Conservation (phyloP, 2,329 filamentous ascomycete species). For the Chrysoporthe deuterocubensis region DNA sequence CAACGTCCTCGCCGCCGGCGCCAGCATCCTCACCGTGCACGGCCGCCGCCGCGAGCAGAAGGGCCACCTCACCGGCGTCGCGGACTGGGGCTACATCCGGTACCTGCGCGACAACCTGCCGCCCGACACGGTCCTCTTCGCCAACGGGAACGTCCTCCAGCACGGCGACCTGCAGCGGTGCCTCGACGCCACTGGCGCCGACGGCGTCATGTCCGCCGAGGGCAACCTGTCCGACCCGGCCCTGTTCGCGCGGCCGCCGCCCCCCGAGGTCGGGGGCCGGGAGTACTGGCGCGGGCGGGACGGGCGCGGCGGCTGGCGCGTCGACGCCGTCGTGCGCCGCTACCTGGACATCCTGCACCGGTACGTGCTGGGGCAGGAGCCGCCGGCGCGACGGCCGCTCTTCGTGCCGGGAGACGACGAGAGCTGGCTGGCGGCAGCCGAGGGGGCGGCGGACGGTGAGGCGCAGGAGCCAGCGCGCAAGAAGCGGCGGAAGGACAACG, state of each 20-base stretch:
- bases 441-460: slow-evolving; percentile 39
- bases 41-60: slow-evolving; percentile 90
- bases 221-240: slow-evolving; percentile 91
- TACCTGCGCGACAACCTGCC: slow-evolving; percentile 84
- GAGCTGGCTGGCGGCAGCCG: slow-evolving; percentile 45
- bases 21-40: slow-evolving; percentile 92
- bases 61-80: slow-evolving; percentile 89
- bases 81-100: slow-evolving; percentile 86
- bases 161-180: slow-evolving; percentile 78
- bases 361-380: slow-evolving; percentile 69
- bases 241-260: slow-evolving; percentile 75
- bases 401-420: slow-evolving; percentile 68
- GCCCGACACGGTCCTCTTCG: slow-evolving; percentile 88
- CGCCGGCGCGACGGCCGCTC: slow-evolving; percentile 71
- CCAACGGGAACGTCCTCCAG: slow-evolving; percentile 92
- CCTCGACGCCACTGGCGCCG: slow-evolving; percentile 81
- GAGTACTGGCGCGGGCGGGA: slow-evolving; percentile 87
- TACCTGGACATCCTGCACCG: slow-evolving; percentile 90
- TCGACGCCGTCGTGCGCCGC: slow-evolving; percentile 84
- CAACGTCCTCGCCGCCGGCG: slow-evolving; percentile 84
- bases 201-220: slow-evolving; percentile 95
- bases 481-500: slow-evolving; percentile 49
- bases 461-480: slow-evolving; percentile 55
- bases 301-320: slow-evolving; percentile 81
- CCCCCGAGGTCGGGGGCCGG: slow-evolving; percentile 65